phyloP scores from a whole-genome alignment of 805 yeast species.

The Tetrapisispora taiwanensis region DNA sequence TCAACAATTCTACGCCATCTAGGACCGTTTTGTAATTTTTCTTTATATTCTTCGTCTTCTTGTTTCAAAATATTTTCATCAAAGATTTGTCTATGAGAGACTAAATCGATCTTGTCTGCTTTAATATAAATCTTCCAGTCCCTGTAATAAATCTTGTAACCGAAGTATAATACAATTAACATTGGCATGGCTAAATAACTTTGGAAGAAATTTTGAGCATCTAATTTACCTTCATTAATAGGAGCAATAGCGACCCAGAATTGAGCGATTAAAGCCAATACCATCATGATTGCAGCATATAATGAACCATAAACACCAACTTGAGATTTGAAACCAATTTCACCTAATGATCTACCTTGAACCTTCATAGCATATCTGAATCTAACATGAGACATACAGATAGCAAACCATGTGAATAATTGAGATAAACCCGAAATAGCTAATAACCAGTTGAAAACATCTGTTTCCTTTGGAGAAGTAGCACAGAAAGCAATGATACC shows the following conservation, averaged over 20 bases:
- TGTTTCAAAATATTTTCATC: slow-evolving; percentile 28
- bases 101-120: slow-evolving; percentile 24
- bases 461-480: slow-evolving; percentile 45
- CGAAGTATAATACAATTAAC: slow-evolving; percentile 33
- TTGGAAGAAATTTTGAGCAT: slow-evolving; percentile 37
- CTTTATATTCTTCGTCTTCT: slow-evolving; percentile 26
- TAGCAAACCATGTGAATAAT: slow-evolving; percentile 52
- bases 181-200: slow-evolving; percentile 42
- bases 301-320: slow-evolving; percentile 45
- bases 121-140: slow-evolving; percentile 32
- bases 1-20: slow-evolving; percentile 17
- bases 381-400: slow-evolving; percentile 46
- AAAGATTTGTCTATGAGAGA: slow-evolving; percentile 23
- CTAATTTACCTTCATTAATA: slow-evolving; percentile 27
- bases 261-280: slow-evolving; percentile 45
- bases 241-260: slow-evolving; percentile 62
- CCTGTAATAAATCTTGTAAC: slow-evolving; percentile 38
- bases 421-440: slow-evolving; percentile 55
- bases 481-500: slow-evolving; percentile 61
- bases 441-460: slow-evolving; percentile 55
- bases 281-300: slow-evolving; percentile 41
- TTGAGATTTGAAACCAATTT: slow-evolving; percentile 44
- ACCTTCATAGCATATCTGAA: slow-evolving; percentile 48
- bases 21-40: slow-evolving; percentile 20
- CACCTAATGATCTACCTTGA: slow-evolving; percentile 41